Evolutionary conservation across 768 basidiomycete genomes (phyloP).

Genomic region (Amanita thiersii): DNA sequence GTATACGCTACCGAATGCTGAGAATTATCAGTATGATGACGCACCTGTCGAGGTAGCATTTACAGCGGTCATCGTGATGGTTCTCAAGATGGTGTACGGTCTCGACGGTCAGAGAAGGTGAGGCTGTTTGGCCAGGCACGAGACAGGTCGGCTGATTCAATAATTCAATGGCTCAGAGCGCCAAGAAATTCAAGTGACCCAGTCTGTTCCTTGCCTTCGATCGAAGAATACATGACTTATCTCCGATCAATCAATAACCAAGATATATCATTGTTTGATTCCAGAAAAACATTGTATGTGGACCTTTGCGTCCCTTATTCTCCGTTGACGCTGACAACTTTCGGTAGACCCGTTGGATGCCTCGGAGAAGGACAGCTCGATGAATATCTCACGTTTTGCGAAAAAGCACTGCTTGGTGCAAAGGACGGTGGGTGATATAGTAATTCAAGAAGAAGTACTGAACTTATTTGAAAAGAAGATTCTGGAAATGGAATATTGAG

Average conservation of each 20-base stretch:
- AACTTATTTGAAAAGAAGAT: background rate
- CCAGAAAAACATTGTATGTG: slow-evolving; percentile 38
- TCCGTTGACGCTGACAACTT: too few relatives aligned
- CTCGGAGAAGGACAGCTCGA: slow-evolving; percentile 46
- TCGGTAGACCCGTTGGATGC: slow-evolving; percentile 47
- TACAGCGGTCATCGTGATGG: slow-evolving; percentile 51
- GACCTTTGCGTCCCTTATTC: too few relatives aligned
- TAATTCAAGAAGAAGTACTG: slow-evolving; percentile 9
- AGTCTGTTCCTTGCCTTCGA: slow-evolving; percentile 47
- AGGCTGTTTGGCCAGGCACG: too few relatives aligned
- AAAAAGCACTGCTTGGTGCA: slow-evolving; percentile 36
- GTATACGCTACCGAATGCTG: slow-evolving; percentile 37
- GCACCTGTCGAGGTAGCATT: slow-evolving; percentile 63
- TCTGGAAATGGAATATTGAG: slow-evolving; percentile 24
- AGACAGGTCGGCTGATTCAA: too few relatives aligned
- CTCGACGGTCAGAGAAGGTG: slow-evolving; percentile 63
- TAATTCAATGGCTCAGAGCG: slow-evolving; percentile 25
- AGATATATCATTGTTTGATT: slow-evolving; percentile 29
- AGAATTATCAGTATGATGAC: slow-evolving; percentile 49
- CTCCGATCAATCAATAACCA: slow-evolving; percentile 28
- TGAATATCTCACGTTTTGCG: slow-evolving; percentile 59
- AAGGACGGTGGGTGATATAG: slow-evolving; percentile 18
- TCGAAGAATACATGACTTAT: slow-evolving; percentile 37
- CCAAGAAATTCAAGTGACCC: slow-evolving; percentile 45
- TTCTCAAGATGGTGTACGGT: slow-evolving; percentile 82